Conservation (phyloP, 345 rosid genomes). For the Hypericum androsaemum region DNA sequence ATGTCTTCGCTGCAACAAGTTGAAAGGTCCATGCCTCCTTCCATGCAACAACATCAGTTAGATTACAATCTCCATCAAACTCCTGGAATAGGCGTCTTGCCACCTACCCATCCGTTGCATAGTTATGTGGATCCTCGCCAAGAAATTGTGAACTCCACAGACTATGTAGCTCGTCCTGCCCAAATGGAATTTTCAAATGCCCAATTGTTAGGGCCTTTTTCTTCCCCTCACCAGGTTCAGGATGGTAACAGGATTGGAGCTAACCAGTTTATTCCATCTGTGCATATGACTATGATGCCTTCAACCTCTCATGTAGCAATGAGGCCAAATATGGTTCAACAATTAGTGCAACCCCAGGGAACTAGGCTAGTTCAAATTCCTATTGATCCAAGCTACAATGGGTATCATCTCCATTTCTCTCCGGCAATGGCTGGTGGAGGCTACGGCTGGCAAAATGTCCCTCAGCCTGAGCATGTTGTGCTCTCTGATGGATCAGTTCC, state of each 20-base stretch:
- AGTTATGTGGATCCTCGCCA: constrained; percentile 34
- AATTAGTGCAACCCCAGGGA: constrained; percentile 35
- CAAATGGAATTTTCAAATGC: constrained; percentile 38
- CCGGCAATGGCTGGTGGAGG: constrained; percentile 34
- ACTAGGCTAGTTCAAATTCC: constrained; percentile 40
- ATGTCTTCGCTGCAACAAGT: constrained; percentile 26
- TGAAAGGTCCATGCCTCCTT: constrained; percentile 28
- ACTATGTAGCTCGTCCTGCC: constrained; percentile 26
- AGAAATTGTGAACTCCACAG: constrained; percentile 27
- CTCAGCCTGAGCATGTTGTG: constrained; percentile 29
- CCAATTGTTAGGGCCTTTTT: constrained; percentile 25
- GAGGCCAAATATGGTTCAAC: constrained; percentile 40
- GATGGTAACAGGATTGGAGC: constrained; percentile 23
- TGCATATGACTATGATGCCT: constrained; percentile 36
- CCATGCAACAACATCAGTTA: constrained; percentile 29
- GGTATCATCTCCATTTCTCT: constrained; percentile 30
- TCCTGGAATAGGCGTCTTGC: constrained; percentile 16
- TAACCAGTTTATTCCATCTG: constrained; percentile 36
- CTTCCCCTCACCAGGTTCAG: constrained; percentile 26
- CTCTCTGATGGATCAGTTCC: constrained; percentile 36
- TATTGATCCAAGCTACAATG: constrained; percentile 33
- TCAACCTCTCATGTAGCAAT: constrained; percentile 32
- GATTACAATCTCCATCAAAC: constrained; percentile 31
- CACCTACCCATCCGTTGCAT: constrained; percentile 19
- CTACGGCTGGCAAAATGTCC: constrained; percentile 42